phyloP scores from a whole-genome alignment of 2,329 filamentous ascomycete genomes.

The Diaporthe batatas region DNA sequence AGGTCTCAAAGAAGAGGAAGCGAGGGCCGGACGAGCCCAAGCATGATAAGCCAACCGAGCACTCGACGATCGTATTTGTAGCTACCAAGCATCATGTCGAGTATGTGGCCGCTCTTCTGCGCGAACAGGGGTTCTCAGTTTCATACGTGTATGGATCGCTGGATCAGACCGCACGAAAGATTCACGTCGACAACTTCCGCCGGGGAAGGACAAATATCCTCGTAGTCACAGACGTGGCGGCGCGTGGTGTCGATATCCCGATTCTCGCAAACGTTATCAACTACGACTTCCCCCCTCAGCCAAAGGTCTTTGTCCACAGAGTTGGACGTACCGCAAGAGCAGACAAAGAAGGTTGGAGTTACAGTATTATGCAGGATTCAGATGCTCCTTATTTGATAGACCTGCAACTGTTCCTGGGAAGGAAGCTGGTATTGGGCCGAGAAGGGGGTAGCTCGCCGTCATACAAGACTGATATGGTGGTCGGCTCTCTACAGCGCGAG shows the following conservation, averaged over 20 bases:
- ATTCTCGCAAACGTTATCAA: constrained; percentile 97
- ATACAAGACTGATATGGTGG: constrained; percentile 85
- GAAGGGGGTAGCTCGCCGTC: constrained; percentile 69
- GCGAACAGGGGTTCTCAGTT: constrained; percentile 84
- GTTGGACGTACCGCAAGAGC: constrained; percentile 97
- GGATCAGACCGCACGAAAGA: constrained; percentile 92
- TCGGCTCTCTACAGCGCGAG: constrained; percentile 81
- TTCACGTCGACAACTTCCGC: constrained; percentile 92
- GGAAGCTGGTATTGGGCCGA: constrained; percentile 82
- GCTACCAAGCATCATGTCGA: constrained; percentile 98
- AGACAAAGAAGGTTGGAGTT: constrained; percentile 92
- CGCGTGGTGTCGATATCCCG: constrained; percentile 97
- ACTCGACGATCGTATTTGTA: constrained; percentile 95
- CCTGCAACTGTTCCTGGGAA: constrained; percentile 93
- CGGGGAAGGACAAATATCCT: constrained; percentile 87
- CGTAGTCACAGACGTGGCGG: constrained; percentile 96
- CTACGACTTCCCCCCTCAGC: constrained; percentile 96
- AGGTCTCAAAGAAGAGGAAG: constrained; percentile 78
- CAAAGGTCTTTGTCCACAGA: constrained; percentile 96
- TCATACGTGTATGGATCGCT: constrained; percentile 96
- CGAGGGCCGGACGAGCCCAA: constrained; percentile 67
- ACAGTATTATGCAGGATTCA: constrained; percentile 88
- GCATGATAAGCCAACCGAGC: constrained; percentile 80
- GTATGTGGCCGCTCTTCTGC: constrained; percentile 87
- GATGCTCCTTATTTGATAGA: constrained; percentile 95